A percentile compares a stretch with the other conserved stretches of the same genome.
These are phyloP conservation scores for Linum tenue DNA, from an alignment of 345 rosid genomes.

Conservation along the genomic window DNA sequence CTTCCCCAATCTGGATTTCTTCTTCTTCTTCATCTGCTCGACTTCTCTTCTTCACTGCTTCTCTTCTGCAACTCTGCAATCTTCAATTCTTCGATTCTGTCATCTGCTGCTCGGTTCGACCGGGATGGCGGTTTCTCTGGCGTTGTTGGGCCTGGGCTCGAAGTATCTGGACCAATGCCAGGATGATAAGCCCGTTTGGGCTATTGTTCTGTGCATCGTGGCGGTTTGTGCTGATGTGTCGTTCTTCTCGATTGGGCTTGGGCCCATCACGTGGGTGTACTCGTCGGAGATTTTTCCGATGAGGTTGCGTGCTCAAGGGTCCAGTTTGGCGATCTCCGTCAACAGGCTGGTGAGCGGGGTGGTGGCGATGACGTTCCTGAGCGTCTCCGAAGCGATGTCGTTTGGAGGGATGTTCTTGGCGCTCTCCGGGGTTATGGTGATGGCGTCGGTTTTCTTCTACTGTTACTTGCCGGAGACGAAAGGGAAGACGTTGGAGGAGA, in stretches of 20 bases:
- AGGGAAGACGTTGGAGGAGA: constrained; percentile 52
- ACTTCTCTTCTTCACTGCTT: no score
- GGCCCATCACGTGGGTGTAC: constrained; percentile 77
- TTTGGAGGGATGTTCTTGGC: constrained; percentile 50
- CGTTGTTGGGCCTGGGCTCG: constrained; percentile 41
- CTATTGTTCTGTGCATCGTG: constrained; percentile 34
- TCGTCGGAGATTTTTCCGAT: constrained; percentile 60
- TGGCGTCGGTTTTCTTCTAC: constrained; percentile 41
- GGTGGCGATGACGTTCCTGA: constrained; percentile 51
- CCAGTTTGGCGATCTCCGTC: constrained; percentile 51
- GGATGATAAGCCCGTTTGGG: constrained; percentile 36
- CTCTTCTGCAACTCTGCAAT: no score
- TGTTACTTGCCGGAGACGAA: constrained; percentile 51
- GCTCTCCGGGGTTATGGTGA: constrained; percentile 35
- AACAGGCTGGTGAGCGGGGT: constrained; percentile 57
- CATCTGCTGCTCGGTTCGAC: constrained; percentile 38
- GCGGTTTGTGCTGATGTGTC: constrained; percentile 47
- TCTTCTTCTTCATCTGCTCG: no score
- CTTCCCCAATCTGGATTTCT: no score
- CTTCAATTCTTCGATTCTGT: no score
- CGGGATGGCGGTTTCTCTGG: constrained; percentile 43
- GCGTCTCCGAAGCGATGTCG: constrained; percentile 29
- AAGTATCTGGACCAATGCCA: constrained; percentile 21
- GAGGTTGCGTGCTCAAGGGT: constrained; percentile 64
- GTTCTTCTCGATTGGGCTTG: constrained; percentile 62